Base-by-base conservation (phyloP, 2,329 filamentous ascomycete species). In the Alternaria novae-zelandiae region DNA sequence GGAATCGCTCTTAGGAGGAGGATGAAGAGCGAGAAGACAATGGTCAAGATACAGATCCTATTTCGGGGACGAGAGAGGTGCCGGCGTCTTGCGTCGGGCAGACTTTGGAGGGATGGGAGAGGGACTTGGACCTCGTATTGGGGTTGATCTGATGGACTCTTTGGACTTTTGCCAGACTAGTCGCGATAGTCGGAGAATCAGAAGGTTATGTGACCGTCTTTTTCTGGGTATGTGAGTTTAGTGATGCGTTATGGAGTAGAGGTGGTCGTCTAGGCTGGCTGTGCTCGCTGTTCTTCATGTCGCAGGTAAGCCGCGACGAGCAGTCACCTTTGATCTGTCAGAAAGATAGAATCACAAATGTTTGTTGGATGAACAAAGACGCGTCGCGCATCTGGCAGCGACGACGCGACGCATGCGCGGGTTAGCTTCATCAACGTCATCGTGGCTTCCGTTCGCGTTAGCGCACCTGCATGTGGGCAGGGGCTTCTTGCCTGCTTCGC, bases 191-290 rank as follows among this genome's bases (percentile, higher is more conserved):
- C 12, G 10, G 32, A 23, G 12, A 36, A 51, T 21, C 12, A 36
- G 32, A 51, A 23, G 28, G 0, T 23, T 12, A 2, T 8, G 8
- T 0, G 36, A 41, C 9, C 0, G 4, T n/a, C 7, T 17, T 10
- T 17, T 17, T 1, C 28, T 23, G 10, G 0, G 0, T 2, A 3
- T 32, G 12, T 23, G 2, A 17, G 11, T 9, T 4, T 1, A 2
- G 26, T 50, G 10, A 45, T 44, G 41, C 26, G 26, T 28, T 28
- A 28, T 11, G 10, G 10, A 10, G 9, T 5, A 28, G 10, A 11
- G 26, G 26, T 10, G 26, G 10, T 12, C 4, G 26, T 30, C 28
- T 30, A 6, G 11, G 28, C n/a, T n/a, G n/a, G n/a, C n/a, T n/a
- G n/a, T n/a, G n/a, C n/a, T n/a, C n/a, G n/a, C n/a, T n/a, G n/a